These are phyloP conservation scores for Pisolithus marmoratus DNA, from an alignment of 768 basidiomycete species.

Conservation along the genomic window DNA sequence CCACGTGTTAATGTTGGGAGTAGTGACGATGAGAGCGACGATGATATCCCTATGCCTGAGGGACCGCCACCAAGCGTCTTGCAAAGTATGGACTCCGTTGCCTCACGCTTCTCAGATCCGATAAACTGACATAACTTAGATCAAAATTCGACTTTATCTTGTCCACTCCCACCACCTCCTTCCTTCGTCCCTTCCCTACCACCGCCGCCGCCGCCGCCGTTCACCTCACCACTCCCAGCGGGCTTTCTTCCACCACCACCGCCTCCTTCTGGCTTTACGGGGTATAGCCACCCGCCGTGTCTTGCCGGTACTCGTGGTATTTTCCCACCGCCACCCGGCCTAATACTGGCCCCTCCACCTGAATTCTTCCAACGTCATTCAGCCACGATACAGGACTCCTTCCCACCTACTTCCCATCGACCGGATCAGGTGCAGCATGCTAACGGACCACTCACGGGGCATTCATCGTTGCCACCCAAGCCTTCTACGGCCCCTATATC, in stretches of 20 bases:
- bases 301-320: constrained; percentile 11
- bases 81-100: constrained; percentile 11
- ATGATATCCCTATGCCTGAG: constrained; percentile 87
- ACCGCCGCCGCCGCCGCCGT: constrained; percentile 16
- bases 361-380: constrained; percentile 58
- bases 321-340: constrained; percentile 24
- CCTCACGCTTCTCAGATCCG: too few species aligned
- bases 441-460: constrained; percentile 30
- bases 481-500: constrained; percentile 20
- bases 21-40: constrained; percentile 53
- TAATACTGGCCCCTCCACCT: constrained; percentile 39
- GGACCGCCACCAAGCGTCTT: constrained; percentile 55
- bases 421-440: constrained; percentile 73
- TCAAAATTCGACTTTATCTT: constrained; percentile 1
- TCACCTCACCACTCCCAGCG: not conserved
- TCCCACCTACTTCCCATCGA: constrained; percentile 70
- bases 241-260: constrained; percentile 12
- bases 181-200: constrained; percentile 5
- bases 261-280: constrained; percentile 15
- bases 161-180: constrained; percentile 1
- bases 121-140: too few species aligned
- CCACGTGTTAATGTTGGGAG: constrained; percentile 39
- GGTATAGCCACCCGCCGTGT: not conserved
- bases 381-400: constrained; percentile 65
- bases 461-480: constrained; percentile 42